Evolutionary conservation across 352 stramenopile genomes (phyloP).

Genomic region (Globisporangium mamillatum): DNA sequence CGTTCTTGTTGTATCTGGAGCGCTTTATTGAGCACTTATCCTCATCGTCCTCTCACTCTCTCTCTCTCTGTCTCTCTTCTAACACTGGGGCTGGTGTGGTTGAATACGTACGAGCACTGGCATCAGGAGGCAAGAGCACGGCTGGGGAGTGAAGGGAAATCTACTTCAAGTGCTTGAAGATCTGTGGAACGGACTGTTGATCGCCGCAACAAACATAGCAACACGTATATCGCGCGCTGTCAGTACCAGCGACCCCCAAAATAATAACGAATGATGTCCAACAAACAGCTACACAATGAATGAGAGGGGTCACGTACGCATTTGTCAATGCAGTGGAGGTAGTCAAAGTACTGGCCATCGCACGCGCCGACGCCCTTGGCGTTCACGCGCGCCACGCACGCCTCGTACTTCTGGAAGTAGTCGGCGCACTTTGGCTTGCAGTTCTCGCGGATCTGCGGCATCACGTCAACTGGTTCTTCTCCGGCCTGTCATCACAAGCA

Average conservation of each 20-base stretch:
- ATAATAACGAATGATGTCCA: neutral
- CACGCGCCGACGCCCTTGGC: slow-evolving; percentile 91
- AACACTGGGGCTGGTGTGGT: neutral
- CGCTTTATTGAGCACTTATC: slow-evolving; percentile 12
- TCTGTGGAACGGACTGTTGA: slow-evolving; percentile 86
- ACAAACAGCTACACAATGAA: neutral
- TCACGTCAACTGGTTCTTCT: slow-evolving; percentile 92
- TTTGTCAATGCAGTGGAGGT: slow-evolving; percentile 94
- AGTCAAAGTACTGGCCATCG: slow-evolving; percentile 95
- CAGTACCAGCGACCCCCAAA: neutral
- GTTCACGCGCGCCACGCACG: slow-evolving; percentile 89
- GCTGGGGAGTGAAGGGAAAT: slow-evolving; percentile 3
- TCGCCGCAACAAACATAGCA: slow-evolving; percentile 14
- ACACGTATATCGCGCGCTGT: slow-evolving; percentile 5
- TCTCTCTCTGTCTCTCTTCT: slow-evolving; percentile 5
- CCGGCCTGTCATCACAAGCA: slow-evolving; percentile 20
- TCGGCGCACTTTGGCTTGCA: slow-evolving; percentile 91
- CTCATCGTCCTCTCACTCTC: neutral
- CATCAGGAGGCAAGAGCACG: neutral
- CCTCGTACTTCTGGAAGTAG: slow-evolving; percentile 88
- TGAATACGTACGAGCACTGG: neutral
- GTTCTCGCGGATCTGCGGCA: slow-evolving; percentile 90
- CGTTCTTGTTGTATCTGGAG: slow-evolving; percentile 13
- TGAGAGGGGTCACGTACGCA: slow-evolving; percentile 64
- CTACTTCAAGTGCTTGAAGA: slow-evolving; percentile 95